Base-by-base conservation (phyloP, 2,329 filamentous ascomycete genomes). In the Niveomyces coronatus region DNA sequence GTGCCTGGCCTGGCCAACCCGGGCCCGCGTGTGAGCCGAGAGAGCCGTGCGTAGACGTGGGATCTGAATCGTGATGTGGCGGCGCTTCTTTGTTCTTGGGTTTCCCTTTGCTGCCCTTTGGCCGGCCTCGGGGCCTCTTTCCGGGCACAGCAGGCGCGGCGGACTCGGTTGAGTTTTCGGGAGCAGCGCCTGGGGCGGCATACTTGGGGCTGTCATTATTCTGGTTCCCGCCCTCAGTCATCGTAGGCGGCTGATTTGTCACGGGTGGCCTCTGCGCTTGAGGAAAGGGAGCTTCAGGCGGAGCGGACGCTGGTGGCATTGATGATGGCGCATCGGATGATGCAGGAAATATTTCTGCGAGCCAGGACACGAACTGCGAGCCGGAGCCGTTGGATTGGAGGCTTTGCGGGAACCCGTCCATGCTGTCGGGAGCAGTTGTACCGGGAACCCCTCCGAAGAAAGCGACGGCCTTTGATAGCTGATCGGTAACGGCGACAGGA, bases 381-480 rank as follows among this genome's bases (percentile, higher is more conserved):
- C 76, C 76, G 2, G 68, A 58, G 3, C 76, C 75, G 49, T 78
- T 77, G 10, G 63, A 63, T 32, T 67, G 62, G 9, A 64, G 67
- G 46, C 76, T 79, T 18, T 64, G 59, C 2, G 76, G 75, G 37
- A 79, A 79, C 3, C 55, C 57, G 13, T 60, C 64, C 45, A 69
- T 62, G 19, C 64, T 54, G 0, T 66, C 63, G n/a, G 72, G 66
- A 5, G 69, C 65, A 7, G 70, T 68, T 4, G 67, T 68, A 19
- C 67, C 69, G 26, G 74, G 71, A 31, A 73, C 65, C 18, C 75
- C 74, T 7, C 76, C 76, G 53, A 79, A 80, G 47, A 75, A 79
- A n/a, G 70, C 67, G 38, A 80, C 51, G 2, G 72, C 76, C 47
- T 70, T 78, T 50, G 73, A 79, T 23, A 81, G 60, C 48, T 77